Evolutionary conservation across 176 grass and related monocot genomes (phyloP).

Genomic region (Stipa capillata): DNA sequence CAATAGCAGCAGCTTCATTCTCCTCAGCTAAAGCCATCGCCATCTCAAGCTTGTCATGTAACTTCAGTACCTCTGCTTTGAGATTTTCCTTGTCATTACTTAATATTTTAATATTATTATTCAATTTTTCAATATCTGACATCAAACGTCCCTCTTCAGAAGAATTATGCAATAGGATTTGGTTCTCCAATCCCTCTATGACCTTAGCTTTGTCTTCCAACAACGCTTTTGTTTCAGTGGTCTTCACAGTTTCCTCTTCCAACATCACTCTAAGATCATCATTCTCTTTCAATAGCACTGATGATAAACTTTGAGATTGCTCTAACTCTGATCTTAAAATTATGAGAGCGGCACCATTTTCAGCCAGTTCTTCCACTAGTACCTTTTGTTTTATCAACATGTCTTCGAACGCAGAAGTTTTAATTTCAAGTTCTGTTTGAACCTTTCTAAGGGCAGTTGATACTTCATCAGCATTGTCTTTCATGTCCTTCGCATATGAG

Average conservation of each 20-base stretch:
- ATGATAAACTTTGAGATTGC: constrained; percentile 36
- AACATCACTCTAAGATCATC: constrained; percentile 48
- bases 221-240: constrained; percentile 30
- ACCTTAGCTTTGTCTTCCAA: constrained; percentile 61
- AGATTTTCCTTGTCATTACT: constrained; percentile 37
- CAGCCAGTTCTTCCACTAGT: constrained; percentile 49
- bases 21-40: constrained; percentile 78
- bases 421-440: constrained; percentile 52
- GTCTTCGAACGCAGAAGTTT: constrained; percentile 41
- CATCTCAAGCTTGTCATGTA: constrained; percentile 69
- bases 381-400: constrained; percentile 42
- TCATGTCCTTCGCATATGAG: constrained; percentile 48
- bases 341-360: constrained; percentile 31
- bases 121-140: constrained; percentile 40
- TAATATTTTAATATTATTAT: constrained; percentile 34
- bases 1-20: constrained; percentile 76
- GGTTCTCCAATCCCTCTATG: constrained; percentile 57
- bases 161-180: constrained; percentile 59
- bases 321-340: constrained; percentile 63
- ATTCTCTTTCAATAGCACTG: constrained; percentile 51
- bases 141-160: constrained; percentile 33
- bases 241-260: constrained; percentile 50
- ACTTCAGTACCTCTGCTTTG: constrained; percentile 36
- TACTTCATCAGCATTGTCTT: constrained; percentile 51
- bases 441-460: constrained; percentile 30